Evolutionary conservation across 2,329 filamentous ascomycete genomes (phyloP), one percentile per base, ranked within the genome.

Genomic region (Colletotrichum higginsianum): DNA sequence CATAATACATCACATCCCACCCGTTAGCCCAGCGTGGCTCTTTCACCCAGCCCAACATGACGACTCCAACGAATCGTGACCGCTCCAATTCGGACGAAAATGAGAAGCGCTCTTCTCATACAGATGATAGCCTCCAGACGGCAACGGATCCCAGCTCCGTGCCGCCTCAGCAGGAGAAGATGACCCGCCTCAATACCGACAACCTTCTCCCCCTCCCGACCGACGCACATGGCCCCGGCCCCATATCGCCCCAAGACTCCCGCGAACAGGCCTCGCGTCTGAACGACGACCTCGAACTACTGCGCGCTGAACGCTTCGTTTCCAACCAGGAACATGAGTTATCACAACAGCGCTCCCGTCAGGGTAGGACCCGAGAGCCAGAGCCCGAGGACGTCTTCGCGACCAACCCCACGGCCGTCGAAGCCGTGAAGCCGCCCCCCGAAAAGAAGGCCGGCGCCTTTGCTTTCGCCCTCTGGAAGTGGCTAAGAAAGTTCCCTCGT

Each of bases 401-500:
- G 13, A 62, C 60, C 60, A 86, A 86, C 73, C 73, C 79, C n/a
- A 74, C 77, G 15, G 71, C 74, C 18, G 50, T 73, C 15, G 65
- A 69, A 7, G 61, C 67, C 56, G 46, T 44, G 1, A 73, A 75
- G 44, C 66, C 72, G 2, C 61, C 71, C 2, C 72, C 72, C 2
- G 73, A 74, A 30, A 71, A 76, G 61, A 66, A 73, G 57, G 65
- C 73, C 65, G 71, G 74, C n/a, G 79, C 79, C 5, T 75, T 77
- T 56, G 75, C 80, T 9, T 78, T 74, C 63, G 77, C 75, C 66
- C 70, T 87, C 15, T 86, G 85, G 82, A 73, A 78, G 44, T 83
- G 82, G 73, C 76, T 88, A 30, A 84, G 81, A 67, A 86, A 86
- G 73, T 87, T 88, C 57, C 86, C 86, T 38, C 85, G 86, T 7